Conservation (phyloP, 2,329 filamentous ascomycete species). For the Sporothrix protearum region DNA sequence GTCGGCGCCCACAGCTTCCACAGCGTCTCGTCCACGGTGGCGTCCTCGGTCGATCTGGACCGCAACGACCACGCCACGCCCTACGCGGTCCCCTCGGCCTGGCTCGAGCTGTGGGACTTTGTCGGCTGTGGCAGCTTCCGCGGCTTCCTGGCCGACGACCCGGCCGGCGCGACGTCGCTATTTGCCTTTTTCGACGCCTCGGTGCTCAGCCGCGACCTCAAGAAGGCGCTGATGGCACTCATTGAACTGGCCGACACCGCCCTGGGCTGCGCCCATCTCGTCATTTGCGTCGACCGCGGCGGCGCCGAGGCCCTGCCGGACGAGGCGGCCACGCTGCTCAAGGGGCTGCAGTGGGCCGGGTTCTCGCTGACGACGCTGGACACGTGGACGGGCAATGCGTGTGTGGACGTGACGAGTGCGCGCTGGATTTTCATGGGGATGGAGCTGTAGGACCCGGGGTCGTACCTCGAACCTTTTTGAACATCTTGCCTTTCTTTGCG, state of each 20-base stretch:
- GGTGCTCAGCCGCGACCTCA: slow-evolving; percentile 71
- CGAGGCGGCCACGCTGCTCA: slow-evolving; percentile 65
- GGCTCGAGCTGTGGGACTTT: slow-evolving; percentile 83
- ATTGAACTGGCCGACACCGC: slow-evolving; percentile 80
- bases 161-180: slow-evolving; percentile 59
- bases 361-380: slow-evolving; percentile 80
- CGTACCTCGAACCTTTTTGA: neutral
- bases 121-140: slow-evolving; percentile 78
- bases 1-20: neutral
- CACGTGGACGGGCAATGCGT: slow-evolving; percentile 61
- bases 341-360: slow-evolving; percentile 88
- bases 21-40: neutral
- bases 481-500: neutral
- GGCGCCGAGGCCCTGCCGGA: slow-evolving; percentile 50
- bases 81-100: slow-evolving; percentile 45
- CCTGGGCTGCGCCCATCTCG: slow-evolving; percentile 71
- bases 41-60: slow-evolving; percentile 13
- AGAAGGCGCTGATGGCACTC: slow-evolving; percentile 86
- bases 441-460: slow-evolving; percentile 61
- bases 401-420: slow-evolving; percentile 54
- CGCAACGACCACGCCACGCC: slow-evolving; percentile 38
- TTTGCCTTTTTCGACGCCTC: slow-evolving; percentile 71
- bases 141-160: slow-evolving; percentile 71
- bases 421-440: slow-evolving; percentile 85
- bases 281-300: slow-evolving; percentile 73